phyloP scores from a whole-genome alignment of 2,329 filamentous ascomycete genomes.

The Pseudopithomyces chartarum region DNA sequence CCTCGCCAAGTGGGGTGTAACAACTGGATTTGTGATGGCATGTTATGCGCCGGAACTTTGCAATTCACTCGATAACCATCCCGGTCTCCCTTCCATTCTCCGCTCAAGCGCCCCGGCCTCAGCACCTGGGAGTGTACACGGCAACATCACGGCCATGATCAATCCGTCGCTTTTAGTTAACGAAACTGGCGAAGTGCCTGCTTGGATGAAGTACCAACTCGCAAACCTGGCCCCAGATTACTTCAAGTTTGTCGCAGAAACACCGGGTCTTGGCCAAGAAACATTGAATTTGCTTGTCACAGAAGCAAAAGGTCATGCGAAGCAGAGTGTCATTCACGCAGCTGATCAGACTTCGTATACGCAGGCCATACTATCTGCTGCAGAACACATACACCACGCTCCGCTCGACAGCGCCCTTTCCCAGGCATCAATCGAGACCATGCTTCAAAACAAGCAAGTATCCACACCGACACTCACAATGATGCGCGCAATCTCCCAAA shows the following conservation, averaged over 20 bases:
- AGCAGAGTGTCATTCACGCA: not conserved
- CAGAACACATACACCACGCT: slow-evolving; percentile 7
- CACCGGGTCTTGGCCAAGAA: slow-evolving; percentile 4
- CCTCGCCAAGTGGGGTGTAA: slow-evolving; percentile 18
- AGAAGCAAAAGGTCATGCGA: not conserved
- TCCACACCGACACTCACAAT: slow-evolving; percentile 7
- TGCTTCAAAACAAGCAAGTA: not conserved
- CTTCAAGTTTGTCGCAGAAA: slow-evolving; percentile 11
- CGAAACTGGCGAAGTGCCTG: not conserved
- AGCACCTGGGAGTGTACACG: slow-evolving; percentile 5
- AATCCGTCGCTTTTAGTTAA: not conserved
- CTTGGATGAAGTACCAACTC: not conserved
- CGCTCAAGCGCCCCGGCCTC: not conserved
- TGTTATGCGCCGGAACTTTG: slow-evolving; percentile 3
- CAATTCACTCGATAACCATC: not conserved
- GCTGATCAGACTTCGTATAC: not conserved
- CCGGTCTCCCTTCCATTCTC: not conserved
- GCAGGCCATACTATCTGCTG: not conserved
- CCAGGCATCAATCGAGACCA: not conserved
- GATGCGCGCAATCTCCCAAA: slow-evolving; percentile 4
- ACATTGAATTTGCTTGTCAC: not conserved
- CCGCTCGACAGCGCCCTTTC: slow-evolving; percentile 1
- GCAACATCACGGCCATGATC: not conserved
- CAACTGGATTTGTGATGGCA: slow-evolving; percentile 12
- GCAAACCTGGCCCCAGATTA: slow-evolving; percentile 7